phyloP scores from a whole-genome alignment of 148 eudicot species.

The Fagopyrum homotropicum region DNA sequence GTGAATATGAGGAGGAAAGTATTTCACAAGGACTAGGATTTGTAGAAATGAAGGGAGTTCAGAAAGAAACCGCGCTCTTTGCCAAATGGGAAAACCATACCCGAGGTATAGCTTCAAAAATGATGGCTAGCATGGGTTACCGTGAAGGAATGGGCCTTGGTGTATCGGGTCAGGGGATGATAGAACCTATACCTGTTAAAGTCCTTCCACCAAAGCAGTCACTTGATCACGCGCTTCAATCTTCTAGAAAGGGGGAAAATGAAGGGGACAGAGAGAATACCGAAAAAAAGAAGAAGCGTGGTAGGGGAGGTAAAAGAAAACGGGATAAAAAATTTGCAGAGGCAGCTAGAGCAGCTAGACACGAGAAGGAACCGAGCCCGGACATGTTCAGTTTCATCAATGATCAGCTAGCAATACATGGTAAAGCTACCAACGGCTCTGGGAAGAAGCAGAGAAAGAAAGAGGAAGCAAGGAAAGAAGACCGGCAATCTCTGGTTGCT shows the following conservation, averaged over 20 bases:
- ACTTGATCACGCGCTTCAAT: slow-evolving; percentile 63
- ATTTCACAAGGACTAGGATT: slow-evolving; percentile 58
- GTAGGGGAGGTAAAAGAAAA: slow-evolving; percentile 89
- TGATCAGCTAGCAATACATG: slow-evolving; percentile 63
- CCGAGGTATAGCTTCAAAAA: slow-evolving; percentile 88
- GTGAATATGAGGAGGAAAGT: slow-evolving; percentile 51
- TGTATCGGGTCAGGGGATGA: slow-evolving; percentile 70
- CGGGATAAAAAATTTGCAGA: slow-evolving; percentile 84
- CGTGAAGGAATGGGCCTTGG: slow-evolving; percentile 98
- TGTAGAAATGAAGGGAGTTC: slow-evolving; percentile 64
- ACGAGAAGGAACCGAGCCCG: slow-evolving; percentile 49
- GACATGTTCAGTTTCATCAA: slow-evolving; percentile 88
- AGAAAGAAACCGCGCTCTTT: slow-evolving; percentile 82
- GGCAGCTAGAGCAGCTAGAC: slow-evolving; percentile 55
- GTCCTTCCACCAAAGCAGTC: slow-evolving; percentile 86
- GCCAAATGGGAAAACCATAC: slow-evolving; percentile 99
- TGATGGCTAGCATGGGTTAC: slow-evolving; percentile 98
- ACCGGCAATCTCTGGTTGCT: slow-evolving; percentile 64
- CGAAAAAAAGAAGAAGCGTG: slow-evolving; percentile 49
- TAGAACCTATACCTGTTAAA: slow-evolving; percentile 69
- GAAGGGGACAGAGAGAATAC: slow-evolving; percentile 25
- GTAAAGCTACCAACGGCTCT: slow-evolving; percentile 27
- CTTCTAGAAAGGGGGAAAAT: slow-evolving; percentile 14
- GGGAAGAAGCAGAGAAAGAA: slow-evolving; percentile 37
- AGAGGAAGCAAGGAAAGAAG: slow-evolving; percentile 52